A percentile compares a stretch with the other conserved stretches of the same genome.
These are phyloP conservation scores for Blattamonas nauphoetae DNA, from an alignment of 78 protist genomes.

Conservation along the genomic window DNA sequence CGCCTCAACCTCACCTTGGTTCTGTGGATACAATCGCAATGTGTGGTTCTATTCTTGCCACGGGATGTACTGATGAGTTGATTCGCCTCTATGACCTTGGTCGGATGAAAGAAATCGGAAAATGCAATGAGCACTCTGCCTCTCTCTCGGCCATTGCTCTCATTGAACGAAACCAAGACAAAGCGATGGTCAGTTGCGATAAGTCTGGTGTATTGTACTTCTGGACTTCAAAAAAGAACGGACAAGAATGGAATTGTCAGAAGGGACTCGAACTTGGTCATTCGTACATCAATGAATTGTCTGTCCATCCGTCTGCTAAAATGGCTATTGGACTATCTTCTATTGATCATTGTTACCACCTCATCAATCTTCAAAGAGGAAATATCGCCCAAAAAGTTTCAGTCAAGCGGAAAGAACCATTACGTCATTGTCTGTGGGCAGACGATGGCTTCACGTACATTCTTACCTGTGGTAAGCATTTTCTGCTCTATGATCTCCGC, in stretches of 20 bases:
- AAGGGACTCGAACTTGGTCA: neutral
- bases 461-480: too few relatives aligned
- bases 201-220: neutral
- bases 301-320: neutral
- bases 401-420: too few relatives aligned
- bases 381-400: too few relatives aligned
- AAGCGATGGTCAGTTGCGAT: neutral
- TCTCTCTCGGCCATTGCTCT: neutral
- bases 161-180: neutral
- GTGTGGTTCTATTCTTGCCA: neutral
- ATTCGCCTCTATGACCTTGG: neutral
- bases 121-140: neutral
- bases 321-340: neutral
- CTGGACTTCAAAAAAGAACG: neutral
- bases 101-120: neutral
- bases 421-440: too few relatives aligned
- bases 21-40: neutral
- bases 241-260: neutral
- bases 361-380: too few relatives aligned
- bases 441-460: too few relatives aligned
- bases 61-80: neutral
- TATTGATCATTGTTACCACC: too few relatives aligned
- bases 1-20: neutral
- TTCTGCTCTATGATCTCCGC: too few relatives aligned
- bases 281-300: neutral